Percentiles rank a stretch among this genome's conserved stretches.
phyloP scores from a whole-genome alignment of 352 stramenopile species.

The Globisporangium paddicum region DNA sequence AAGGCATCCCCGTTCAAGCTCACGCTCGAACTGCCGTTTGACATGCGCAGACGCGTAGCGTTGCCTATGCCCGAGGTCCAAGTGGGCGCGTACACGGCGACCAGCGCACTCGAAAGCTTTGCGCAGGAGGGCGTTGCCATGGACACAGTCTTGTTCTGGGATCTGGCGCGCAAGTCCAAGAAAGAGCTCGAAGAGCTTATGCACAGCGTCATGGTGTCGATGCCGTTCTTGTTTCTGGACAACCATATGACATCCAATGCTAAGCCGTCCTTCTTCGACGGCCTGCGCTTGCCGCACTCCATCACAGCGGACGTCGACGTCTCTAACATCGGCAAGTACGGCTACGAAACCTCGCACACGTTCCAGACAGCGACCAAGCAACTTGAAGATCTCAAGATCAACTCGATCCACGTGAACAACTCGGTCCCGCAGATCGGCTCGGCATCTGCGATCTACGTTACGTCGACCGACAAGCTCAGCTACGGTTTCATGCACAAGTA shows the following conservation, averaged over 20 bases:
- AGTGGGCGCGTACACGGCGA: not conserved
- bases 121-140: not conserved
- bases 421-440: not conserved
- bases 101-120: not conserved
- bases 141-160: constrained; percentile 1
- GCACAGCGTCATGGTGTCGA: not conserved
- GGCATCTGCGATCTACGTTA: not conserved
- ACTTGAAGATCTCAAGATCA: not conserved
- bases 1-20: not conserved
- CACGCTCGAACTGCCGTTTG: not conserved
- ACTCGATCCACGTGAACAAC: not conserved
- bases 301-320: not conserved
- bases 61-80: not conserved
- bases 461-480: not conserved
- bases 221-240: not conserved
- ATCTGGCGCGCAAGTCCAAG: constrained; percentile 7
- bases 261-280: not conserved
- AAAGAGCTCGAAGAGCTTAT: constrained; percentile 1
- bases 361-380: not conserved
- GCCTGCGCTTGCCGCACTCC: not conserved
- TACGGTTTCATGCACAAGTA: constrained; percentile 1
- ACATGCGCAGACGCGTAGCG: not conserved
- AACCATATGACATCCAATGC: not conserved
- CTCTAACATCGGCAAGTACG: constrained; percentile 1
- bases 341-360: not conserved